A percentile compares a stretch with the other conserved stretches of the same genome.
Evolutionary conservation across 495 filamentous ascomycete genomes (phyloP).

Genomic region (Xylaria nigripes): DNA sequence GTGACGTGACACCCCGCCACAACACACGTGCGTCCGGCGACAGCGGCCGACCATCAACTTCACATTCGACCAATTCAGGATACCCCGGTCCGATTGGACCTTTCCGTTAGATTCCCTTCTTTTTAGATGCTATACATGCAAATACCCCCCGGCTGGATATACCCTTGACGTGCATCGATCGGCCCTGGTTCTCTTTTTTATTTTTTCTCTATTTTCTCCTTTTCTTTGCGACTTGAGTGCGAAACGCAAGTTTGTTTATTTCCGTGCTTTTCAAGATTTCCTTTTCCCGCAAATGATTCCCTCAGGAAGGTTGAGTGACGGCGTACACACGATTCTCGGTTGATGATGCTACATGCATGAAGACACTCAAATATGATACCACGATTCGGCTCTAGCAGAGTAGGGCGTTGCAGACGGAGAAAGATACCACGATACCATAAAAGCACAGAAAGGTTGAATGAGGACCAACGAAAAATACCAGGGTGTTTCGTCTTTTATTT

Average conservation of each 20-base stretch:
- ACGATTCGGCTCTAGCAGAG: slow-evolving; percentile 25
- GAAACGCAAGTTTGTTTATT: not conserved
- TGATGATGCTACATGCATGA: slow-evolving; percentile 31
- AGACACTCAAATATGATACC: slow-evolving; percentile 30
- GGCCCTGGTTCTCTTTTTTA: slow-evolving; percentile 35
- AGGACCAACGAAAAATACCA: slow-evolving; percentile 22
- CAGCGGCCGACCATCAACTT: slow-evolving; percentile 85
- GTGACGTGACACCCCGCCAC: slow-evolving; percentile 76
- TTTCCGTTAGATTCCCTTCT: slow-evolving; percentile 59
- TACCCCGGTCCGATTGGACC: slow-evolving; percentile 84
- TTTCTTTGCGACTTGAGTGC: not conserved
- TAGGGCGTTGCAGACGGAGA: slow-evolving; percentile 30
- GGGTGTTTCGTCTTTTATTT: slow-evolving; percentile 16
- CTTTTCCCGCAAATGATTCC: slow-evolving; percentile 8
- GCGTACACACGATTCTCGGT: slow-evolving; percentile 20
- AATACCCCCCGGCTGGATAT: slow-evolving; percentile 51
- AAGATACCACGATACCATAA: slow-evolving; percentile 31
- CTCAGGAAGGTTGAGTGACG: slow-evolving; percentile 12
- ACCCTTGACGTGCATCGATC: slow-evolving; percentile 53
- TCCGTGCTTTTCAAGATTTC: slow-evolving; percentile 17
- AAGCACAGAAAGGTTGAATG: slow-evolving; percentile 26
- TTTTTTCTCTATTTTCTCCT: slow-evolving; percentile 8
- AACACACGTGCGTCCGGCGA: slow-evolving; percentile 73
- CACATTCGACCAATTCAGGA: slow-evolving; percentile 87
- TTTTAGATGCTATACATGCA: slow-evolving; percentile 35